A percentile compares a stretch with the other conserved stretches of the same genome.
phyloP scores from a whole-genome alignment of 345 rosid species.

The Citrus inodora region DNA sequence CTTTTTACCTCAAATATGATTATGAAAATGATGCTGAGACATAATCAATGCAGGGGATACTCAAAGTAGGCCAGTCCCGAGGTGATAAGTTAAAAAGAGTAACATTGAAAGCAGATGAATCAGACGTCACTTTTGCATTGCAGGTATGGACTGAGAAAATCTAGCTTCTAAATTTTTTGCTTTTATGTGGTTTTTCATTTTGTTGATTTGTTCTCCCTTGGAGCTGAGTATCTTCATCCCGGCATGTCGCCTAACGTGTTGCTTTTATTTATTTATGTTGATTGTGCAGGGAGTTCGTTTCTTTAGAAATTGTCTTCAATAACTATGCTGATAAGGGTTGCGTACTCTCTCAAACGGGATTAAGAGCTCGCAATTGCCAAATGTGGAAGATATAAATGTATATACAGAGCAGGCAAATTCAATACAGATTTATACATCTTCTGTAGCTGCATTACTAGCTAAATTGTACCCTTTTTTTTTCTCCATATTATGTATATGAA shows the following conservation, averaged over 20 bases:
- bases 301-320: constrained; percentile 77
- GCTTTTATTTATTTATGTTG: neutral
- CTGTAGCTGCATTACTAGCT: neutral
- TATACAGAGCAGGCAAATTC: neutral
- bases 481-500: no score
- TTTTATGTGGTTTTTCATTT: neutral
- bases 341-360: no score
- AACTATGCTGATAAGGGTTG: neutral
- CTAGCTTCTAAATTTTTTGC: neutral
- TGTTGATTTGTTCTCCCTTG: neutral
- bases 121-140: constrained; percentile 79
- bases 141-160: constrained; percentile 41
- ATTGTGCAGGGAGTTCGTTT: constrained; percentile 70
- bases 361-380: neutral
- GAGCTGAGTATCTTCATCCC: neutral
- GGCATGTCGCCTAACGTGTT: neutral
- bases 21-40: neutral
- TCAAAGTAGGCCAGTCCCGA: constrained; percentile 71
- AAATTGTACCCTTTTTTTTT: no score
- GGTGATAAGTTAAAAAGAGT: constrained; percentile 70
- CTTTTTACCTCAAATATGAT: neutral
- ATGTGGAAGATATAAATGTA: neutral
- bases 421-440: neutral
- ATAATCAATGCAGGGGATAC: constrained; percentile 51
- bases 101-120: constrained; percentile 64